Evolutionary conservation across 257 asterid genomes (phyloP), one percentile per base, ranked within the genome.

Genomic region (Catharanthus roseus): DNA sequence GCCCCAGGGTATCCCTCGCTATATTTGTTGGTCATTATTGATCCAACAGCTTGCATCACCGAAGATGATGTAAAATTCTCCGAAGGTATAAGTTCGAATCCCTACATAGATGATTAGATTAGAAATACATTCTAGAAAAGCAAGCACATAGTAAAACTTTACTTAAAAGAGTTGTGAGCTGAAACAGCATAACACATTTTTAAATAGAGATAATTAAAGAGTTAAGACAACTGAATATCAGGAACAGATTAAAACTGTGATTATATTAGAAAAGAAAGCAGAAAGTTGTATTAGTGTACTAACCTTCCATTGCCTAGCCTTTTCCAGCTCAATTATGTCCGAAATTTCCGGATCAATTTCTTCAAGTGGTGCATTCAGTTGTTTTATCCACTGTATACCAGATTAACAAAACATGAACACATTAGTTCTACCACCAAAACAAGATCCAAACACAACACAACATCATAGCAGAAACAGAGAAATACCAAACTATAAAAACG

Each of bases 1-100:
- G 98, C 98, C 38, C 97, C 98, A 77, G 98, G 98, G 79, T 90
- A 92, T 26, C 98, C 97, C 82, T 92, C 98, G 75, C 98, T 92
- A 80, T 92, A 92, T 74, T 92, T 92, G 76, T 92, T 92, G 23
- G 96, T 92, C 98, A 92, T 92, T 57, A 92, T 90, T 50, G 98
- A 92, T 75, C 98, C 98, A 83, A 92, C 97, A 0, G 98, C 98
- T 90, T 92, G 91, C 96, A 92, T 90, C 80, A 92, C 97, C 1
- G 98, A 92, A 62, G 78, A 66, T n/a, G 98, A 92, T 1, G 98
- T 92, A 78, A 92, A 92, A 78, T 92, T 92, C 78, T 92, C 98
- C 0, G 98, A 92, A 33, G 97, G 98, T 70, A 92, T 92, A 69
- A 92, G 96, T 74, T 92, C 98, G 73, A 92, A 77, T 45, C 97